These are phyloP conservation scores for Rhodofomes roseus DNA, from an alignment of 1,284 basidiomycete species.

Conservation along the genomic window DNA sequence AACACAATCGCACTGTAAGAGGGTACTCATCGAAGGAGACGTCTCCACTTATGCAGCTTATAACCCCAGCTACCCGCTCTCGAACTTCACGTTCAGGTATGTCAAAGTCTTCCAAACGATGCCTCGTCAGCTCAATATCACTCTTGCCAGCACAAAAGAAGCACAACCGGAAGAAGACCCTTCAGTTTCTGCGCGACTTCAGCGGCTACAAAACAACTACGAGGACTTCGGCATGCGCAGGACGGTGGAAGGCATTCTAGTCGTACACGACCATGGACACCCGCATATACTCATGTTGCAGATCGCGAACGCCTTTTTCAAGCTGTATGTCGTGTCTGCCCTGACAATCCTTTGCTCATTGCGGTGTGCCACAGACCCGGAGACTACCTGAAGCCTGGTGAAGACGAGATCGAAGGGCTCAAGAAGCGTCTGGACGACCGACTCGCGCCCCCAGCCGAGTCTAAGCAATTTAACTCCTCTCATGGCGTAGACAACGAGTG, in stretches of 20 bases:
- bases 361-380: constrained; percentile 64
- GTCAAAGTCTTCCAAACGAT: constrained; percentile 3
- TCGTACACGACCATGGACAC: constrained; percentile 93
- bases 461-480: constrained; percentile 64
- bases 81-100: constrained; percentile 84
- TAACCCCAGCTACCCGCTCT: constrained; percentile 66
- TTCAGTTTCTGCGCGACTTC: constrained; percentile 85
- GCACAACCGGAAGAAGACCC: constrained; percentile 96
- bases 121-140: background rate
- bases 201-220: constrained; percentile 93
- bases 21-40: too few relatives aligned
- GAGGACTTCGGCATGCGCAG: constrained; percentile 94
- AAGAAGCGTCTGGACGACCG: constrained; percentile 86
- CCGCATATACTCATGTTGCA: constrained; percentile 97
- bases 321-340: constrained; percentile 91
- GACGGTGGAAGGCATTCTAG: constrained; percentile 94
- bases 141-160: constrained; percentile 74
- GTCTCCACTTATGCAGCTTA: background rate
- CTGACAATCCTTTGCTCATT: background rate
- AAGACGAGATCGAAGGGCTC: constrained; percentile 88
- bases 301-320: constrained; percentile 98
- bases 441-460: constrained; percentile 71
- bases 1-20: background rate
- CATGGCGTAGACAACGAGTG: constrained; percentile 84
- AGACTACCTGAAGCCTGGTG: constrained; percentile 96